Conservation (phyloP, 139 green algal species). For the Auxenochlorella pyrenoidosa region DNA sequence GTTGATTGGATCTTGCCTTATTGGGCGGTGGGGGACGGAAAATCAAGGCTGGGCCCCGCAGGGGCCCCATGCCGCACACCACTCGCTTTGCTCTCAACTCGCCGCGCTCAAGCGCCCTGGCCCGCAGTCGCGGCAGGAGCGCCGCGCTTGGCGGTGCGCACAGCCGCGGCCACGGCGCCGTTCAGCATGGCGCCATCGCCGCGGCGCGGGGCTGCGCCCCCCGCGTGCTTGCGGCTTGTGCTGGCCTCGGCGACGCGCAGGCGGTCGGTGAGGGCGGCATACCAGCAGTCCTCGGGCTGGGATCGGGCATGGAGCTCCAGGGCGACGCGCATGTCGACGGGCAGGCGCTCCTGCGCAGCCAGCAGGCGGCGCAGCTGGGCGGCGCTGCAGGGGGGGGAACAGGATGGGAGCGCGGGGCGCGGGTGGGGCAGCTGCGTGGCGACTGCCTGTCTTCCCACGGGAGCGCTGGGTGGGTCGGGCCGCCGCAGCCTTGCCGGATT, state of each 20-base stretch:
- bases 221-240: neutral
- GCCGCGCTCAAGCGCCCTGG: neutral
- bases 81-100: too few relatives aligned
- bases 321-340: constrained; percentile 1
- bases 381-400: neutral
- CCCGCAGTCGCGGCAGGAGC: neutral
- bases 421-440: too few relatives aligned
- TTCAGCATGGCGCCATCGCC: neutral
- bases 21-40: too few relatives aligned
- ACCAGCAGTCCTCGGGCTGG: constrained; percentile 17
- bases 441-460: too few relatives aligned
- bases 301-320: constrained; percentile 12
- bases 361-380: constrained; percentile 20
- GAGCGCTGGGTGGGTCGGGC: too few relatives aligned
- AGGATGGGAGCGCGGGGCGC: neutral
- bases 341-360: neutral
- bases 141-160: too few relatives aligned
- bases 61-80: too few relatives aligned
- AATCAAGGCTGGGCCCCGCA: too few relatives aligned
- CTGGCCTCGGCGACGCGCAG: neutral
- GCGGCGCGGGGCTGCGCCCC: neutral
- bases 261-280: neutral
- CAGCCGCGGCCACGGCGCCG: neutral
- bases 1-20: too few relatives aligned
- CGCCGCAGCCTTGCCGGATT: too few relatives aligned